A percentile compares a stretch with the other conserved stretches of the same genome.
Evolutionary conservation across 108 stramenopile genomes (phyloP).

Genomic region (Conticribra weissflogii): DNA sequence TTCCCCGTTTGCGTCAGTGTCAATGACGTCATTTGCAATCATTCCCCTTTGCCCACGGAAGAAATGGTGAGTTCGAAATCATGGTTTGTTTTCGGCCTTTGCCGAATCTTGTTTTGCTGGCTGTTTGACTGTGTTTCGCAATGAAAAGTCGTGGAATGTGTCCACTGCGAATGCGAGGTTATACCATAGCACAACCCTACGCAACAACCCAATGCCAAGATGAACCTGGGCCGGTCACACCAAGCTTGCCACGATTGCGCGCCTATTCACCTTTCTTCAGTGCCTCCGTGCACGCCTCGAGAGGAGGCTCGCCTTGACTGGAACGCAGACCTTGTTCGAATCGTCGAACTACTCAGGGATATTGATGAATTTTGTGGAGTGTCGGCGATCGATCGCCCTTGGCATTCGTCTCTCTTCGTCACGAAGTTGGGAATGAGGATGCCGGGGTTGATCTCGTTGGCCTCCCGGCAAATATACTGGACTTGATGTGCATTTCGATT

Average conservation of each 20-base stretch:
- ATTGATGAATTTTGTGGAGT: slow-evolving; percentile 52
- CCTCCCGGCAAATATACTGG: slow-evolving; percentile 42
- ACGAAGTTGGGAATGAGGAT: slow-evolving; percentile 33
- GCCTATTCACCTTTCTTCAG: slow-evolving; percentile 24
- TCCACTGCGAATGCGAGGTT: too few species aligned
- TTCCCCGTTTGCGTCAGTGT: slow-evolving; percentile 99
- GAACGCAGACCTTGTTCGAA: slow-evolving; percentile 50
- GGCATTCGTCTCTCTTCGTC: slow-evolving; percentile 12
- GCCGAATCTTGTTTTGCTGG: too few species aligned
- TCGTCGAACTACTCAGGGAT: slow-evolving; percentile 46
- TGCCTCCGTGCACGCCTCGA: slow-evolving; percentile 11
- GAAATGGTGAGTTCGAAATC: slow-evolving; percentile 62
- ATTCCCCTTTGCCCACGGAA: slow-evolving; percentile 93
- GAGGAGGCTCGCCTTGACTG: slow-evolving; percentile 65
- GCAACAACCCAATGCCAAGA: too few species aligned
- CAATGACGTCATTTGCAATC: slow-evolving; percentile 98
- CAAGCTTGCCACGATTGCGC: slow-evolving; percentile 82
- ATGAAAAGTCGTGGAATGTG: too few species aligned
- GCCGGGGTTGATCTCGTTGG: slow-evolving; percentile 23
- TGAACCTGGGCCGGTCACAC: slow-evolving; percentile 68
- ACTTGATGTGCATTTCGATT: slow-evolving; percentile 24
- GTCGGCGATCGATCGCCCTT: slow-evolving; percentile 63
- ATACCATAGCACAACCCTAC: too few species aligned
- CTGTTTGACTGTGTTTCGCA: too few species aligned
- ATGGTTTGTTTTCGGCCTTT: too few species aligned